A percentile compares a stretch with the other conserved stretches of the same genome.
phyloP scores from a whole-genome alignment of 2,329 filamentous ascomycete genomes.

The Curvularia sp. region DNA sequence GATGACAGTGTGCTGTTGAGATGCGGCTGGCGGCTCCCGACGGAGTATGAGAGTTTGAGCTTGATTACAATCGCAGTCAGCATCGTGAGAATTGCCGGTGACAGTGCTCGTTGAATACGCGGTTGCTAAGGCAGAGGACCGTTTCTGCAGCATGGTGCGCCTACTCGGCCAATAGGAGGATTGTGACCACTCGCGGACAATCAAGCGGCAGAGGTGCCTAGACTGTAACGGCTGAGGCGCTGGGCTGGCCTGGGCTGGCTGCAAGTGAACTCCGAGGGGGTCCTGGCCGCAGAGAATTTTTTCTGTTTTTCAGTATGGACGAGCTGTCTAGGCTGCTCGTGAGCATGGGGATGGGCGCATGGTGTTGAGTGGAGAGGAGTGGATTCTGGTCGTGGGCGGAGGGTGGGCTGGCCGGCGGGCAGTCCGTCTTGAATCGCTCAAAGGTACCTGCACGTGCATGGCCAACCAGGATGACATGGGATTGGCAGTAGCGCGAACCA shows the following conservation, averaged over 20 bases:
- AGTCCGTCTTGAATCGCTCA: not conserved
- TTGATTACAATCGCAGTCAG: not conserved
- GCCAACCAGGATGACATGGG: not conserved
- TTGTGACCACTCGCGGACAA: not conserved
- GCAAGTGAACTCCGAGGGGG: constrained; percentile 1
- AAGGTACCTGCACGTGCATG: constrained; percentile 1
- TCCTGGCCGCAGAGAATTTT: not conserved
- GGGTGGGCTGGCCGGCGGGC: not conserved
- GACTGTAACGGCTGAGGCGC: not conserved
- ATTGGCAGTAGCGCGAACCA: constrained; percentile 10
- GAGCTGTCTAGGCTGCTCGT: no score
- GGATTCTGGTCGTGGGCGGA: not conserved
- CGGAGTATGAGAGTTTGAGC: not conserved
- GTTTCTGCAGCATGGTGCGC: not conserved
- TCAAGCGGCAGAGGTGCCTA: not conserved
- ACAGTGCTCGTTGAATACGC: not conserved
- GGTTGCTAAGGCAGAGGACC: not conserved
- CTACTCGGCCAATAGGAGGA: not conserved
- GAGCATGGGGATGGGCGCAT: not conserved
- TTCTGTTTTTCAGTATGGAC: not conserved
- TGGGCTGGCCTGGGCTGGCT: not conserved
- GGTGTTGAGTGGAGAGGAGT: constrained; percentile 6
- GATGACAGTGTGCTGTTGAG: constrained; percentile 7
- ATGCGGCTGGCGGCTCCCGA: not conserved
- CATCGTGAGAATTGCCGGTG: not conserved